Base-by-base conservation (phyloP, 1,284 basidiomycete species). In the Ceratobasidium sp. region DNA sequence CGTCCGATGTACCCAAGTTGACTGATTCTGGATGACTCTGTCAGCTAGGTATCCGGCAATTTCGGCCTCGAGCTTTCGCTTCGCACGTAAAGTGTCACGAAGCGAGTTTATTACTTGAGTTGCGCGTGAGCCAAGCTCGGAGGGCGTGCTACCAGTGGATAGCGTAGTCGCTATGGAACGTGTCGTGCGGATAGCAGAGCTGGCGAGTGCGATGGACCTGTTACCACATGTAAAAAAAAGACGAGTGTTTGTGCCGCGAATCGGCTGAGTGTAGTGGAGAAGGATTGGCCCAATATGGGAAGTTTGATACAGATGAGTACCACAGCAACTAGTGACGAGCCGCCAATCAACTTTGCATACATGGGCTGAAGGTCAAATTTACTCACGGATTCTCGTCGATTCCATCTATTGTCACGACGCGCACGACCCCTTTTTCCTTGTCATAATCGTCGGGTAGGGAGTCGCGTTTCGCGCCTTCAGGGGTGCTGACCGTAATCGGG, bases 321-420 rank as follows among this genome's bases (percentile, higher is more conserved):
- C 69, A 25, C 69, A 70, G 34, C 69, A 70, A n/a, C 69, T 70
- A 34, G 25, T n/a, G 3, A 15, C 27, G 8, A 1, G 12, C n/a
- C 12, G 7, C 15, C 1, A 45, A 10, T 67, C 58, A 38, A 29
- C 5, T 29, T 13, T 5, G 56, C 43, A 62, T 40, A 34, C 15
- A 54, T 29, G 12, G 4, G 43, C 8, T 22, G 5, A 25, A 29
- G 35, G 7, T 1, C 50, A 22, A 25, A 3, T n/a, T 4, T 5
- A 70, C 69, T 47, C 15, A 70, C 69, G 69, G 62, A 29, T 70
- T 70, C 1, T 50, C 35, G 43, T 70, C 69, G 3, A 70, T 43
- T 20, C 62, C 69, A 20, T 70, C 62, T 20, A 70, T 67, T 34
- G 52, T 67, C n/a, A 70, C 35, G 25, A 67, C 60, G n/a, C 69